Base-by-base conservation (phyloP, 2,329 filamentous ascomycete species). In the Trichoderma pleuroti region DNA sequence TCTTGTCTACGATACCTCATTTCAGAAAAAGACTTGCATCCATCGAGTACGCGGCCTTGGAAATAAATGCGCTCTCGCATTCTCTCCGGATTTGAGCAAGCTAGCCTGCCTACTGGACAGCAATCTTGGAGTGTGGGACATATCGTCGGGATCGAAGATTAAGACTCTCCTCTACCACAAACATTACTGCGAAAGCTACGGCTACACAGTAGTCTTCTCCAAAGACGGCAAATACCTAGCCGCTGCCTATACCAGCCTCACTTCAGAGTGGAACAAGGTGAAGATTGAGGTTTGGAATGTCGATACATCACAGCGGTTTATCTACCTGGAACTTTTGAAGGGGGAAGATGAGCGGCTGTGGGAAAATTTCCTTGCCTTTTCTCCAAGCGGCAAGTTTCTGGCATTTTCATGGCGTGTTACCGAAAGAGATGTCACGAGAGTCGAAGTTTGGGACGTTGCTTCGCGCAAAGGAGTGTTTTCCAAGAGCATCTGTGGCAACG, bases 51-150 rank as follows among this genome's bases (percentile, higher is more conserved):
- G 8, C 36, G 1, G 36, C 7, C 9, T 18, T 18, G 16, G 6
- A 39, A 4, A 0, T 3, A 0, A 2, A 8, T 8, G 14, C 4
- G 14, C 6, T 0, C 36, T 42, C 16, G 7, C 16, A 42, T 42
- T 42, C 16, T 42, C 36, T 4, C 16, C 36, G 3, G 36, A 42
- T 2, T 42, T 16, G 8, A 18, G 36, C 0, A 42, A 42, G 36
- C 4, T 42, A 42, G 36, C 36, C 16, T 42, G 36, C 36, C 18
- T 9, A 3, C 36, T 18, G 36, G 16, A 18, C 36, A 0, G 36
- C 0, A 42, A 42, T 3, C 7, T 42, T 42, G 0, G 16, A 42
- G 36, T 42, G 18, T 42, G 36, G 36, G 36, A 42, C 4, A 8
- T 42, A 9, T 42, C 36, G 16, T 42, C 16, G 4, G 8, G 4